Percentiles rank a stretch among this genome's conserved stretches.
Conservation (phyloP, 1,139 yeast genomes). For the Suhomyces wounanorum region DNA sequence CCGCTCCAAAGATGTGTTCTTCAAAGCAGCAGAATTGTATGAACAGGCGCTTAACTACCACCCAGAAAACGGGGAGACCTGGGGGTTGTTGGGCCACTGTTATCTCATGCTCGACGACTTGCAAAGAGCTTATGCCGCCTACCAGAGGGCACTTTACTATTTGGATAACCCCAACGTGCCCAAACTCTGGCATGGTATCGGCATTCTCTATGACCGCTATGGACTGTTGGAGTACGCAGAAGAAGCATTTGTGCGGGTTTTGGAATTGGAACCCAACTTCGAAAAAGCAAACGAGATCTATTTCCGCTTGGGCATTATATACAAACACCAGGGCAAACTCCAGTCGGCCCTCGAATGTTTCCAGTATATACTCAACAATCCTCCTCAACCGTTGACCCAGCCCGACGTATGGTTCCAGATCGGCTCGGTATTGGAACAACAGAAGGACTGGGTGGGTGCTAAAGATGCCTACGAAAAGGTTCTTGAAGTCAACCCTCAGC, state of each 20-base stretch:
- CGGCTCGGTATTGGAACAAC: slow-evolving; percentile 93
- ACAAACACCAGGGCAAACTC: slow-evolving; percentile 90
- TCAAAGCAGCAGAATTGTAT: slow-evolving; percentile 91
- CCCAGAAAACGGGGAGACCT: slow-evolving; percentile 91
- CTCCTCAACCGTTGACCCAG: slow-evolving; percentile 94
- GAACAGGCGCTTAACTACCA: slow-evolving; percentile 80
- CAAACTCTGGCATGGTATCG: slow-evolving; percentile 97
- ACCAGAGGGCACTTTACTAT: slow-evolving; percentile 92
- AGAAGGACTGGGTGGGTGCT: slow-evolving; percentile 88
- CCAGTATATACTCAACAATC: slow-evolving; percentile 84
- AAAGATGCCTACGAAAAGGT: slow-evolving; percentile 95
- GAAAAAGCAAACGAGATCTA: slow-evolving; percentile 96
- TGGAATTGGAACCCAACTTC: slow-evolving; percentile 93
- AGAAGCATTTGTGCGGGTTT: slow-evolving; percentile 94
- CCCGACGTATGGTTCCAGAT: slow-evolving; percentile 99
- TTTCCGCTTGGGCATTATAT: slow-evolving; percentile 94
- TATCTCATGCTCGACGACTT: slow-evolving; percentile 94
- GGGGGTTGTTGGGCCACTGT: slow-evolving; percentile 98
- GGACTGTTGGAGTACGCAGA: slow-evolving; percentile 97
- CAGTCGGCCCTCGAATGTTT: slow-evolving; percentile 90
- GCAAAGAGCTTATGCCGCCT: slow-evolving; percentile 93
- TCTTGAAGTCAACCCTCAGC: slow-evolving; percentile 84
- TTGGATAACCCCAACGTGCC: slow-evolving; percentile 94
- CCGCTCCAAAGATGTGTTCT: slow-evolving; percentile 85
- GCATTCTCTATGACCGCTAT: slow-evolving; percentile 91